A percentile compares a stretch with the other conserved stretches of the same genome.
phyloP scores from a whole-genome alignment of 768 basidiomycete species.

The Mycena maculata region DNA sequence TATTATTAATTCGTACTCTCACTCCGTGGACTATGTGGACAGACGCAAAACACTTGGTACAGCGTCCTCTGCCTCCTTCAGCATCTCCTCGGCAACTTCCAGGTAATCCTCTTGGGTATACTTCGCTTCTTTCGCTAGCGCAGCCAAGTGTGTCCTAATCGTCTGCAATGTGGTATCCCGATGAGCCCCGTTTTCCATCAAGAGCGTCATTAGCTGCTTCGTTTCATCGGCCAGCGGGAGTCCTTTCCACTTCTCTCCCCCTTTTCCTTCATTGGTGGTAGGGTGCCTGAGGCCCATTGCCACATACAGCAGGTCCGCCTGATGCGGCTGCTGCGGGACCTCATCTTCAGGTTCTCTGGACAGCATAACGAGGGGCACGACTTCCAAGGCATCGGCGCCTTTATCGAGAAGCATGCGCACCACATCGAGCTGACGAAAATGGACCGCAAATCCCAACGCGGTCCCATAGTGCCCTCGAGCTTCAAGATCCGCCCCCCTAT shows the following conservation, averaged over 20 bases:
- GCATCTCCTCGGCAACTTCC: conserved; percentile 7
- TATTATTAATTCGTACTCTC: too few relatives aligned
- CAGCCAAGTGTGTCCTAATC: conserved; percentile 45
- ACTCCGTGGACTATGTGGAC: too few relatives aligned
- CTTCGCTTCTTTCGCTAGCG: conserved; percentile 42
- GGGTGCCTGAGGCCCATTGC: too few relatives aligned
- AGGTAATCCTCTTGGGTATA: conserved; percentile 28
- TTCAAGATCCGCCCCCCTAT: neutral
- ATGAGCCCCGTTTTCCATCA: conserved; percentile 18
- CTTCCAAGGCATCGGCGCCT: neutral
- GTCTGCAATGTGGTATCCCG: conserved; percentile 19
- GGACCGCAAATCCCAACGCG: neutral
- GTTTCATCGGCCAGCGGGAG: conserved; percentile 5
- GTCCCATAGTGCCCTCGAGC: neutral
- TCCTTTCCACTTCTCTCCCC: neutral
- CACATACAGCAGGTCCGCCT: too few relatives aligned
- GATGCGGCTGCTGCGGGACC: too few relatives aligned
- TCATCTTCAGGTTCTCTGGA: too few relatives aligned
- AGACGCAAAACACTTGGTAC: neutral
- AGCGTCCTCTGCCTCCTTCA: conserved; percentile 21
- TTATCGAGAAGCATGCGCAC: neutral
- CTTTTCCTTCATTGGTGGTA: neutral
- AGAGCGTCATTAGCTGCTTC: conserved; percentile 18
- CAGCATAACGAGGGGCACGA: neutral
- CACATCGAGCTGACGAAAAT: neutral